Conservation (phyloP, 176 grass and related monocot genomes). For the Pontederia paniculata region DNA sequence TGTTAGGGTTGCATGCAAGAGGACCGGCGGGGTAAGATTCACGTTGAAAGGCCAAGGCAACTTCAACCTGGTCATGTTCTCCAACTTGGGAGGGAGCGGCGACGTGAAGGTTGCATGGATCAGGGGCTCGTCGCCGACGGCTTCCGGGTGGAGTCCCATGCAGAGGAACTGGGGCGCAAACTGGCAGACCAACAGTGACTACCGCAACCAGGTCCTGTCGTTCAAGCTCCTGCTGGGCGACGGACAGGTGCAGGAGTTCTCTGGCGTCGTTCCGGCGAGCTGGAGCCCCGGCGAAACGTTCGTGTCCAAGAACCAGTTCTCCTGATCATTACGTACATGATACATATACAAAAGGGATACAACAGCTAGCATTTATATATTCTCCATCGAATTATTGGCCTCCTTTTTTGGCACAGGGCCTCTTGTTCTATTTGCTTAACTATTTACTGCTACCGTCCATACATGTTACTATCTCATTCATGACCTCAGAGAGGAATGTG, state of each 20-base stretch:
- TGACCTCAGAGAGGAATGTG: no score
- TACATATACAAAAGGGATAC: no score
- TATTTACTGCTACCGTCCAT: no score
- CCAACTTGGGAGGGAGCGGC: conserved; percentile 22
- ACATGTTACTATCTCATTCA: no score
- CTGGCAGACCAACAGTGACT: conserved; percentile 17
- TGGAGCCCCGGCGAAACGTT: conserved; percentile 15
- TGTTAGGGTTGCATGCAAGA: conserved; percentile 3
- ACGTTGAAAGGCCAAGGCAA: conserved; percentile 10
- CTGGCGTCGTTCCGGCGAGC: conserved; percentile 7
- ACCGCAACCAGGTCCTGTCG: conserved; percentile 6
- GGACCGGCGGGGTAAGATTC: conserved; percentile 11
- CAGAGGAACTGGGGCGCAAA: conserved; percentile 23
- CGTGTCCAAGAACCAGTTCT: conserved; percentile 10
- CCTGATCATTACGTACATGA: background rate
- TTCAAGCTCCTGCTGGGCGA: conserved; percentile 12
- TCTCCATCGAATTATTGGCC: no score
- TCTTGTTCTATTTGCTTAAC: no score
- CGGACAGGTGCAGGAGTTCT: conserved; percentile 2
- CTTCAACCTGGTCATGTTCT: conserved; percentile 23
- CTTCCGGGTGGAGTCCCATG: conserved; percentile 11
- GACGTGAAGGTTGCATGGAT: conserved; percentile 14
- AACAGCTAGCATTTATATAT: no score
- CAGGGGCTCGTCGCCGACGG: background rate
- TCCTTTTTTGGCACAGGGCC: no score